phyloP scores from a whole-genome alignment of 768 basidiomycete genomes.

The Gelatoporia subvermispora region DNA sequence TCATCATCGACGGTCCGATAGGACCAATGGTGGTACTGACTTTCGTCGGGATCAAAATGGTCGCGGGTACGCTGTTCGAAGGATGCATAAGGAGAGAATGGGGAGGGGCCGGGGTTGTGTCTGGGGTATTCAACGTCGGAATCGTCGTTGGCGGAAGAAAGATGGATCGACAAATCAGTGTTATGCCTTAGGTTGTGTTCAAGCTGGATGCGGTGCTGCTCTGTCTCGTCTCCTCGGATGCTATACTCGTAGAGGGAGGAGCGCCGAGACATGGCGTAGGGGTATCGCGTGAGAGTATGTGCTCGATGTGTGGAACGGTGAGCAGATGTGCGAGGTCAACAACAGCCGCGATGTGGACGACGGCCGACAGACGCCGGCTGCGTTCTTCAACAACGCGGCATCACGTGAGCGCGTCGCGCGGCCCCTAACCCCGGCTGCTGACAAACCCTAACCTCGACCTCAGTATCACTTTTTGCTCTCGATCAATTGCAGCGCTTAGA shows the following conservation, averaged over 20 bases:
- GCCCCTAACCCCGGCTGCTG: constrained; percentile 9
- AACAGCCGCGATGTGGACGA: not conserved
- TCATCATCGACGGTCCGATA: constrained; percentile 50
- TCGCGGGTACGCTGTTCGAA: constrained; percentile 56
- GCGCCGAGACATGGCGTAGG: constrained; percentile 12
- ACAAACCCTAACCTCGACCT: constrained; percentile 1
- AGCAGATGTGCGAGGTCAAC: not conserved
- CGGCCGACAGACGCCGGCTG: too few relatives aligned
- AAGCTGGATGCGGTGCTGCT: constrained; percentile 70
- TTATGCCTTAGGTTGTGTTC: constrained; percentile 68
- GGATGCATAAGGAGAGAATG: constrained; percentile 55
- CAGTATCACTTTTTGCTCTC: not conserved
- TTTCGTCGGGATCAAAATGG: constrained; percentile 49
- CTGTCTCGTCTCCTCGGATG: constrained; percentile 71
- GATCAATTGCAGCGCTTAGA: not conserved
- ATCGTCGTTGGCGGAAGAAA: constrained; percentile 48
- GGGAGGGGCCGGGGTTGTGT: constrained; percentile 55
- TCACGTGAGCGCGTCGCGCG: constrained; percentile 13
- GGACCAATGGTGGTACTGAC: constrained; percentile 31
- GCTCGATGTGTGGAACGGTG: not conserved
- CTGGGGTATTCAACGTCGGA: constrained; percentile 67
- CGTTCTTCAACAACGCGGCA: constrained; percentile 17
- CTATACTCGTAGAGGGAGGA: constrained; percentile 34
- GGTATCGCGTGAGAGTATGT: constrained; percentile 13
- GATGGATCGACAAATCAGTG: constrained; percentile 65